A percentile compares a stretch with the other conserved stretches of the same genome.
phyloP scores from a whole-genome alignment of 2,329 filamentous ascomycete genomes.

The Talaromyces sp. region DNA sequence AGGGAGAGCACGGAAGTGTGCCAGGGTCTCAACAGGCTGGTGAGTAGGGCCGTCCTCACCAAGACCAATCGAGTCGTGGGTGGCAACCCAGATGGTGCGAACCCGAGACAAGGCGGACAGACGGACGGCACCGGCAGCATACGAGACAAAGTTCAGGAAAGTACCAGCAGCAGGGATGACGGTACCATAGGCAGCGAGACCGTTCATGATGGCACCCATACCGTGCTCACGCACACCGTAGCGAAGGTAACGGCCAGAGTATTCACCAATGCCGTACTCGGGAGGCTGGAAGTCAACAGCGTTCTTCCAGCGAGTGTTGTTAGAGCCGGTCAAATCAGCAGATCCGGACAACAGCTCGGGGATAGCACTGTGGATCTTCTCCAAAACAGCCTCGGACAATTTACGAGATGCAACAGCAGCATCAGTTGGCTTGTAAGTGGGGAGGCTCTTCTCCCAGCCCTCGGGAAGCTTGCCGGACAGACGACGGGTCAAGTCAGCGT shows the following conservation, averaged over 20 bases:
- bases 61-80: constrained; percentile 98
- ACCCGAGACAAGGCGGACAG: constrained; percentile 87
- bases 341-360: constrained; percentile 95
- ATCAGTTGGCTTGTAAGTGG: constrained; percentile 83
- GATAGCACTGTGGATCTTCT: constrained; percentile 75
- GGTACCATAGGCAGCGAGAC: constrained; percentile 90
- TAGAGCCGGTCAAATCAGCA: constrained; percentile 95
- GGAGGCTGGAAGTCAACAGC: constrained; percentile 97
- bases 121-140: constrained; percentile 91
- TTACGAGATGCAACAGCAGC: constrained; percentile 86
- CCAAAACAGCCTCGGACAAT: constrained; percentile 88
- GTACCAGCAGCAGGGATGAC: constrained; percentile 91
- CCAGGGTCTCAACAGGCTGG: constrained; percentile 97
- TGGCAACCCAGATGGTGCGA: constrained; percentile 91
- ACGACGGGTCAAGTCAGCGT: constrained; percentile 76
- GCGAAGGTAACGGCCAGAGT: constrained; percentile 75
- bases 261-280: constrained; percentile 78
- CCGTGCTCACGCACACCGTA: constrained; percentile 51
- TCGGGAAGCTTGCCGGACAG: constrained; percentile 79
- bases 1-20: constrained; percentile 96
- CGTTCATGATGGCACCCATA: constrained; percentile 56
- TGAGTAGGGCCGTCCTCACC: constrained; percentile 98
- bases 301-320: constrained; percentile 97
- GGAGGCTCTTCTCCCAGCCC: constrained; percentile 92
- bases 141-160: constrained; percentile 99